A percentile compares a stretch with the other conserved stretches of the same genome.
These are phyloP conservation scores for Candolleomyces aberdarensis DNA, from an alignment of 768 basidiomycete genomes.

Conservation along the genomic window DNA sequence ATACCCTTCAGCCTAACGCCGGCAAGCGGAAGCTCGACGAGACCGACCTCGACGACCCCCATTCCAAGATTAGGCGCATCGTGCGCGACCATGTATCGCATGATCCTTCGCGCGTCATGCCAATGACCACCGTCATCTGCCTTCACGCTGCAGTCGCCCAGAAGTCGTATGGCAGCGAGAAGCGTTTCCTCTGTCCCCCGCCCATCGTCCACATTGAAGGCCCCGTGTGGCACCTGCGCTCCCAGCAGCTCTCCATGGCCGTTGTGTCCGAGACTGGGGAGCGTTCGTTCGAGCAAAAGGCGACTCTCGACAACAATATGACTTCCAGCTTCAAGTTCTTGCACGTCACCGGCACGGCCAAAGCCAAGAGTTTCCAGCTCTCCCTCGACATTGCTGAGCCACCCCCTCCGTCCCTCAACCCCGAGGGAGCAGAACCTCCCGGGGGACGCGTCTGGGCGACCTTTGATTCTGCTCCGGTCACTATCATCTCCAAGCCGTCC, in stretches of 20 bases:
- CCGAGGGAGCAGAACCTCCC: conserved; percentile 41
- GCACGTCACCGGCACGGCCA: conserved; percentile 84
- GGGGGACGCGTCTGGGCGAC: conserved; percentile 82
- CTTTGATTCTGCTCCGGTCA: conserved; percentile 89
- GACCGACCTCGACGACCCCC: conserved; percentile 59
- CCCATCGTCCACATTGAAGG: conserved; percentile 92
- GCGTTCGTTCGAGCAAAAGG: conserved; percentile 82
- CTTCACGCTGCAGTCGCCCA: conserved; percentile 92
- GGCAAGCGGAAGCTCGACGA: conserved; percentile 78
- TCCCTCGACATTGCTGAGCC: conserved; percentile 84
- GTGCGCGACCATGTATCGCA: conserved; percentile 80
- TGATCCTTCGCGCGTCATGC: conserved; percentile 71
- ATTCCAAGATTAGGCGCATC: conserved; percentile 80
- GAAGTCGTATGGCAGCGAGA: conserved; percentile 95
- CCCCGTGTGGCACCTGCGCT: conserved; percentile 79
- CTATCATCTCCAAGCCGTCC: conserved; percentile 95
- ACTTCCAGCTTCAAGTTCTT: conserved; percentile 89
- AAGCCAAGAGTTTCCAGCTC: conserved; percentile 86
- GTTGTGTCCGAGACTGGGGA: conserved; percentile 83
- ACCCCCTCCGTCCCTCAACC: conserved; percentile 44
- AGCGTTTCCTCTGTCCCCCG: conserved; percentile 90
- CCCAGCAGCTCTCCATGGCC: conserved; percentile 80
- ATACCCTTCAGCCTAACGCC: conserved; percentile 33
- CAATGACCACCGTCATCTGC: conserved; percentile 89
- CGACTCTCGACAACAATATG: conserved; percentile 79